Percentiles rank a stretch among this genome's conserved stretches.
Conservation (phyloP, 2,329 filamentous ascomycete genomes). For the Rosellinia necatrix region DNA sequence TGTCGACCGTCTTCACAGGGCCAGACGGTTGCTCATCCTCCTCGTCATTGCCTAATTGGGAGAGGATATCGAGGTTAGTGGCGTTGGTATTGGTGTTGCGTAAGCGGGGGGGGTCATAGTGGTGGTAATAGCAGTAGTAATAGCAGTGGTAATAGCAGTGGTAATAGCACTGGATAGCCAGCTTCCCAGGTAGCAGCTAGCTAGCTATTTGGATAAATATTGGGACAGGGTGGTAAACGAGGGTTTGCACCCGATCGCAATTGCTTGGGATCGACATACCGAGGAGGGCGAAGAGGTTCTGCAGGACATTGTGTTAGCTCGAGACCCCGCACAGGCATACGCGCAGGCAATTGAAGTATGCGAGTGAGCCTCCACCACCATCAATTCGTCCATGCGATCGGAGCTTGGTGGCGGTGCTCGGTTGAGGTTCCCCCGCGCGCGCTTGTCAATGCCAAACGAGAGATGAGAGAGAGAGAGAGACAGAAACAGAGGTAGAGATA, state of each 20-base stretch:
- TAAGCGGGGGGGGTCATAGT: background rate
- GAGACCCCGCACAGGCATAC: background rate
- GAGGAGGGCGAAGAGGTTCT: constrained; percentile 99
- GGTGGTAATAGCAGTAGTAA: too few species aligned
- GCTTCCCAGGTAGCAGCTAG: too few species aligned
- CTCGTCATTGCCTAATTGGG: constrained; percentile 62
- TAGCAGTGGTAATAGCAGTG: too few species aligned
- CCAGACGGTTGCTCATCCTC: constrained; percentile 75
- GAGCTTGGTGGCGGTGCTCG: background rate
- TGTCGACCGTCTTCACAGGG: constrained; percentile 88
- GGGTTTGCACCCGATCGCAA: constrained; percentile 31
- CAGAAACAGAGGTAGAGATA: too few species aligned
- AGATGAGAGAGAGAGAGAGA: too few species aligned
- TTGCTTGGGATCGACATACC: constrained; percentile 64
- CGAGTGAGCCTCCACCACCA: background rate
- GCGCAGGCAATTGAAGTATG: constrained; percentile 16
- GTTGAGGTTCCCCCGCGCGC: too few species aligned
- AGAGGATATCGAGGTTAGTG: constrained; percentile 34
- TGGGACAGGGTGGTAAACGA: too few species aligned
- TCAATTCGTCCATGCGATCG: background rate
- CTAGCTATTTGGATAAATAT: too few species aligned
- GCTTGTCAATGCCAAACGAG: too few species aligned
- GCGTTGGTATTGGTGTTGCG: constrained; percentile 6
- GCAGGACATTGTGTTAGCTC: constrained; percentile 36
- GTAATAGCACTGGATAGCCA: too few species aligned